Base-by-base conservation (phyloP, 345 rosid genomes). In the Cardamine chenopodiifolia region DNA sequence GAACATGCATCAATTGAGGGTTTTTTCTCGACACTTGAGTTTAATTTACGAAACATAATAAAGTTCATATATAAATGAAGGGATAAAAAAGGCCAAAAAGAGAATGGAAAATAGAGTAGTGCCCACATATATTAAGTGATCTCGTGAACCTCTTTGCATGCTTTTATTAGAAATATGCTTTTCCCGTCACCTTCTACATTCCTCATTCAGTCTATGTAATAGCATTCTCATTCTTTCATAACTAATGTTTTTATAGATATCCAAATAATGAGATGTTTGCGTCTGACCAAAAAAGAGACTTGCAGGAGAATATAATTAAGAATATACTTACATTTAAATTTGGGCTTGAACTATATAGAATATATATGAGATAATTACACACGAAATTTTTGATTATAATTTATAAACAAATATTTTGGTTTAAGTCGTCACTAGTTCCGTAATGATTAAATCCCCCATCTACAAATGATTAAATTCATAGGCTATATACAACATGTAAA, bases 101-200 rank as follows among this genome's bases (percentile, higher is more conserved):
- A 31, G 39, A 13, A 55, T 18, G 40, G 11, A 70, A 71, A 62
- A 57, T 71, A 77, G 75, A 66, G 71, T 62, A 69, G 75, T 50
- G 75, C 67, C 72, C 75, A 66, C n/a, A n/a, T n/a, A n/a, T 65
- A 77, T 71, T 28, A 71, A 71, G 72, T 42, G 68, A 71, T 65
- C 80, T 71, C 80, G 77, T 77, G 80, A 77, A 71, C 73, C 80
- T 77, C 80, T 49, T 77, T 77, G 68, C 65, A 57, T 71, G 77
- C 80, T 65, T 77, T 77, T 65, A 64, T 77, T 77, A 71, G 77
- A 77, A 77, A 71, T 71, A 77, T 71, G 77, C 80, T 77, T 66
- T 77, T 71, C 35, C 72, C 68, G 72, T 77, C 80, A 71, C 72
- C 77, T 71, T 71, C 80, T 71, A 55, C 56, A 18, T 64, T 64